These are phyloP conservation scores for Eurotiales sp. DNA, from an alignment of 2,329 filamentous ascomycete species.

Conservation along the genomic window DNA sequence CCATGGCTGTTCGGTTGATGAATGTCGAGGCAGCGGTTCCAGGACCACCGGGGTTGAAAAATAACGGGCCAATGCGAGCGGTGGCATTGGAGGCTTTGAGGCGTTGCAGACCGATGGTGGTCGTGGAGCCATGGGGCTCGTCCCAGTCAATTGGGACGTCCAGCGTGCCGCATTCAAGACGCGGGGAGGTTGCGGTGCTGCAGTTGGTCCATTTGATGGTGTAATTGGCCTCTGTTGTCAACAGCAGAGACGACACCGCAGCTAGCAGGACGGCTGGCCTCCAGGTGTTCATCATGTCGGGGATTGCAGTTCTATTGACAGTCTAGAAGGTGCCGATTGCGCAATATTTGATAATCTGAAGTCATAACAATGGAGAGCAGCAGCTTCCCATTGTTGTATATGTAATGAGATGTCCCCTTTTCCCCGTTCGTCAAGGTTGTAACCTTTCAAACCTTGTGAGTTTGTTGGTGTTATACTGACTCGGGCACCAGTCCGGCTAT, in stretches of 20 bases:
- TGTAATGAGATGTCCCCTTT: too few relatives aligned
- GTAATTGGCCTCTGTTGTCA: not conserved
- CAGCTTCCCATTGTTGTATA: too few relatives aligned
- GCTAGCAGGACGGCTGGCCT: not conserved
- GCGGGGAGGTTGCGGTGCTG: not conserved
- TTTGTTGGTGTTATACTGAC: too few relatives aligned
- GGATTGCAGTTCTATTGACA: not conserved
- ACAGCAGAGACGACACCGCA: not conserved
- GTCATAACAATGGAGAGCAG: too few relatives aligned
- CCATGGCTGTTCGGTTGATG: not conserved
- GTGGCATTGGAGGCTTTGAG: constrained; percentile 20
- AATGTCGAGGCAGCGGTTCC: not conserved
- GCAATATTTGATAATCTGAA: too few relatives aligned
- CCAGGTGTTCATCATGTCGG: not conserved
- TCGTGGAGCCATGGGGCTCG: constrained; percentile 23
- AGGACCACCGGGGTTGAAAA: constrained; percentile 37
- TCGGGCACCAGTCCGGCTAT: too few relatives aligned
- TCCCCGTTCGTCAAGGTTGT: too few relatives aligned
- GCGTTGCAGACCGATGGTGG: constrained; percentile 26
- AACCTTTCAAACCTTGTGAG: too few relatives aligned
- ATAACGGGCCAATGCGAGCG: constrained; percentile 32
- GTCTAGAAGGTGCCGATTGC: too few relatives aligned
- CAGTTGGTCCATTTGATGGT: constrained; percentile 5
- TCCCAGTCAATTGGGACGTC: constrained; percentile 32
- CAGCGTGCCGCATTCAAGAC: not conserved